Conservation (phyloP, 1,284 basidiomycete species). For the Sphagnurus paluster region DNA sequence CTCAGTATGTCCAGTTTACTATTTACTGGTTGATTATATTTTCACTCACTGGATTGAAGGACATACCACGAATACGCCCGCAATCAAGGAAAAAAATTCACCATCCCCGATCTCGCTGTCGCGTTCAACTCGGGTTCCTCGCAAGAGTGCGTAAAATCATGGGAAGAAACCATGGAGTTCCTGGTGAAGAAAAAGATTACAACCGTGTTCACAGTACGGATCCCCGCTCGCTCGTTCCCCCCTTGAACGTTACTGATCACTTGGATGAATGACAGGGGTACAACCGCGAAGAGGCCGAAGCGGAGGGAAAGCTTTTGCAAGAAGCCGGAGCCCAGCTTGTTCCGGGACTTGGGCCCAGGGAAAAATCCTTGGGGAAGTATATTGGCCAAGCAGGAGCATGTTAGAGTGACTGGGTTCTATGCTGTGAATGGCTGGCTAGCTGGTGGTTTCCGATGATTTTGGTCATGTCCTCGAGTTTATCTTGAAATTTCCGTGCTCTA, state of each 20-base stretch:
- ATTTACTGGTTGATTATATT: neutral
- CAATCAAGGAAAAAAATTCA: slow-evolving; percentile 8
- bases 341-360: slow-evolving; percentile 12
- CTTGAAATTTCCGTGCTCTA: no score
- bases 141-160: slow-evolving; percentile 10
- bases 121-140: slow-evolving; percentile 22
- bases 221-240: neutral
- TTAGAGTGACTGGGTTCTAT: slow-evolving; percentile 19
- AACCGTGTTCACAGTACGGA: slow-evolving; percentile 20
- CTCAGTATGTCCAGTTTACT: slow-evolving; percentile 1
- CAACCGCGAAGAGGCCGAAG: slow-evolving; percentile 20
- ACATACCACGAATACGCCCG: slow-evolving; percentile 20
- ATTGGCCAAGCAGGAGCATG: slow-evolving; percentile 4
- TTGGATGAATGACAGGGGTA: slow-evolving; percentile 12
- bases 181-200: slow-evolving; percentile 17
- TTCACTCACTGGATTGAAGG: slow-evolving; percentile 2
- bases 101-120: slow-evolving; percentile 21
- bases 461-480: no score
- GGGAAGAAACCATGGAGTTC: slow-evolving; percentile 19
- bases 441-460: slow-evolving; percentile 29
- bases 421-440: slow-evolving; percentile 33
- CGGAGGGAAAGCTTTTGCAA: slow-evolving; percentile 13
- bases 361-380: slow-evolving; percentile 24
- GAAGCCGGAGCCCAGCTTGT: slow-evolving; percentile 13
- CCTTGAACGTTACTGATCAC: neutral